Conservation (phyloP, 441 rosid species). For the Arabidopsis hybrid region DNA sequence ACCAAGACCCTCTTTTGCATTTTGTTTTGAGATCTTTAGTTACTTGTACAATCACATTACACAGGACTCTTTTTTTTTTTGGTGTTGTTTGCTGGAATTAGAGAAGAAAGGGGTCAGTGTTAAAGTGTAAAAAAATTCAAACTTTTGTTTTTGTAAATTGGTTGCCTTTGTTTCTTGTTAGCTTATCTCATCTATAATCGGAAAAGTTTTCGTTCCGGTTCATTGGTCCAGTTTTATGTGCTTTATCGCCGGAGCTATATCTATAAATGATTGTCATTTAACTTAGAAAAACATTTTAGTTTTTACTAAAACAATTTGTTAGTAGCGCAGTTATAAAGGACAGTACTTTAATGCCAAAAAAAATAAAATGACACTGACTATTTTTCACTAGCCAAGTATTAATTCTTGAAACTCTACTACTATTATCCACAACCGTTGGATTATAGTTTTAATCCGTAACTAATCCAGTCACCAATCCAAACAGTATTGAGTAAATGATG, state of each 20-base stretch:
- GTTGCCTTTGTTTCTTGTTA: neutral
- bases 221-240: too few species aligned
- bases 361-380: too few species aligned
- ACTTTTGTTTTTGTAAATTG: neutral
- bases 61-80: neutral
- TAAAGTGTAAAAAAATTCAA: neutral
- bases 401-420: neutral
- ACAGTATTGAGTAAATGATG: neutral
- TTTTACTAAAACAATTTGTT: too few species aligned
- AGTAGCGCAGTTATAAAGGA: too few species aligned
- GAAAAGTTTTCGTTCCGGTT: neutral
- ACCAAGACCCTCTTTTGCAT: neutral
- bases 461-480: neutral
- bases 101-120: conserved; percentile 17
- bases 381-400: neutral
- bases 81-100: conserved; percentile 12
- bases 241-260: too few species aligned
- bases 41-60: neutral
- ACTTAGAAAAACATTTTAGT: too few species aligned
- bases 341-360: too few species aligned
- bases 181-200: neutral
- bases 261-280: too few species aligned
- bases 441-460: neutral
- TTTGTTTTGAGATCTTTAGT: conserved; percentile 21
- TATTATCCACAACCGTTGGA: neutral